Evolutionary conservation across 129 eudicot genomes (phyloP), one percentile per base, ranked within the genome.

Genomic region (Rutidosis leptorrhynchoides): DNA sequence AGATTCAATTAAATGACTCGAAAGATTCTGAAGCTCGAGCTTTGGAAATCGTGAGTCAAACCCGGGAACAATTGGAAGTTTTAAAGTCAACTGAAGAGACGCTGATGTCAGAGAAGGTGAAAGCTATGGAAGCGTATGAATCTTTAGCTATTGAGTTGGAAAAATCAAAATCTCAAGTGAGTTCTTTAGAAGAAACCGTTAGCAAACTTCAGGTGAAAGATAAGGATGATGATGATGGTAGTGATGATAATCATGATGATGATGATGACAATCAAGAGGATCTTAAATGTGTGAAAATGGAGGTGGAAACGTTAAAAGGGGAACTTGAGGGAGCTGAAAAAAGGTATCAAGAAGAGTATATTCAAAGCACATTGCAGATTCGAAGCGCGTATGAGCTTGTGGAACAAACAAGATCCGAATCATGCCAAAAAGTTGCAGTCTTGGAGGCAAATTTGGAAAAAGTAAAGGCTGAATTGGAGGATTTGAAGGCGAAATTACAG

Each of bases 341-440:
- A 71, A 80, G 90, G 67, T 86, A 84, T 40, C 83, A 81, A 74
- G 90, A 89, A 15, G 95, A 84, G 51, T 86, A 84, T 55, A 77
- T 89, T 46, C 92, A 80, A 42, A 82, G 88, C 67, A 93, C 90
- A 0, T 74, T 88, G 66, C 80, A 93, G 78, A 89, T 86, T 61
- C 78, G 93, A 68, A 85, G 81, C 68, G 96, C 96, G 28, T 85
- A 82, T 80, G 95, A 88, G 69, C 71, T 82, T 29, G 88, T 70
- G 63, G 96, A 92, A 82, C 85, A 75, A 53, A 68, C 82, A 37
- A 82, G 76, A 77, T 70, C 77, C 1, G 96, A 85, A 27, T 79
- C 87, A 16, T 26, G 62, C 69, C 46, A 67, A 16, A 78, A 78
- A 52, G 89, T 88, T 70, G 77, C 84, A 62, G 76, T 71, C 35